phyloP scores from a whole-genome alignment of 1,284 basidiomycete species.

The Jaminaea rosea region DNA sequence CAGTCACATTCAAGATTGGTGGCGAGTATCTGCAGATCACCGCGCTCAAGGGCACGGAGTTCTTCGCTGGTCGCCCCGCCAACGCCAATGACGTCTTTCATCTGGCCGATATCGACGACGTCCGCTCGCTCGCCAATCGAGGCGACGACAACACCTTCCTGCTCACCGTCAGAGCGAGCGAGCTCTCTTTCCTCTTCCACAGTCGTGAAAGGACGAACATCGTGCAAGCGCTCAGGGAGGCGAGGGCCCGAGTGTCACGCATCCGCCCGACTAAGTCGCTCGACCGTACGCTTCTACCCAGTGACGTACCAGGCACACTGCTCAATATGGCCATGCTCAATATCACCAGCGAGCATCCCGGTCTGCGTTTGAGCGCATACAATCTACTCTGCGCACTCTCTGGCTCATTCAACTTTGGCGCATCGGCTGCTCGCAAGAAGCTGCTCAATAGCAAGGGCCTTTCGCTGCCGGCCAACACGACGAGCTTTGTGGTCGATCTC shows the following conservation, averaged over 20 bases:
- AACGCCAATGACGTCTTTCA: constrained; percentile 38
- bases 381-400: constrained; percentile 41
- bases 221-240: constrained; percentile 38
- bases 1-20: constrained; percentile 33
- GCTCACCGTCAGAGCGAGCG: constrained; percentile 34
- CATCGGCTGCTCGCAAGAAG: constrained; percentile 30
- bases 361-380: constrained; percentile 34
- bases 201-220: constrained; percentile 33
- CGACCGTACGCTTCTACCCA: constrained; percentile 32
- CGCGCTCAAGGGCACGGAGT: constrained; percentile 19
- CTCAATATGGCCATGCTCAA: constrained; percentile 46
- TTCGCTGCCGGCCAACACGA: constrained; percentile 38
- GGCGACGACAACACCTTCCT: constrained; percentile 44
- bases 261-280: constrained; percentile 21
- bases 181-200: constrained; percentile 38
- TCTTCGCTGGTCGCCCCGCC: constrained; percentile 11
- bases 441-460: constrained; percentile 32
- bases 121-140: constrained; percentile 34
- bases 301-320: constrained; percentile 39
- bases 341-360: constrained; percentile 31
- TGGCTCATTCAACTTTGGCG: constrained; percentile 41
- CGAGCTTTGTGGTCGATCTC: constrained; percentile 35
- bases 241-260: constrained; percentile 33
- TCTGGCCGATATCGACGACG: constrained; percentile 40
- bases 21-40: constrained; percentile 39